A percentile compares a stretch with the other conserved stretches of the same genome.
Conservation (phyloP, 202 grass and related monocot genomes). For the Eragrostis tef region DNA sequence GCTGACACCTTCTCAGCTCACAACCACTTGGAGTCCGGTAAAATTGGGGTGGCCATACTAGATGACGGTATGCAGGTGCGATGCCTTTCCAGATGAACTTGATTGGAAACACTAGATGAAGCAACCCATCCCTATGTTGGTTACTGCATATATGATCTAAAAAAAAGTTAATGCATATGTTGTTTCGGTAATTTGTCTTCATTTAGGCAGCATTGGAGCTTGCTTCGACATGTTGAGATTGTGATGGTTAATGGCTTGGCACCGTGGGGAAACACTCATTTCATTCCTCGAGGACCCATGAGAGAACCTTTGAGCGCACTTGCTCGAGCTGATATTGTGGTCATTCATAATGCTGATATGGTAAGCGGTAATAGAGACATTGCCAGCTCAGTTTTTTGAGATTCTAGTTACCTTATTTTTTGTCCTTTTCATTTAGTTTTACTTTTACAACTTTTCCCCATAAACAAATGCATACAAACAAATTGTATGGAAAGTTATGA, state of each 20-base stretch:
- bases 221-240: conserved; percentile 76
- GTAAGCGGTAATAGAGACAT: conserved; percentile 41
- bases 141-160: neutral
- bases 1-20: neutral
- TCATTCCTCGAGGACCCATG: conserved; percentile 81
- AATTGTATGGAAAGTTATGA: neutral
- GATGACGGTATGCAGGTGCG: conserved; percentile 94
- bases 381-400: neutral
- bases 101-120: neutral
- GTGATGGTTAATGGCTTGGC: conserved; percentile 78
- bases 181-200: neutral
- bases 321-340: conserved; percentile 69
- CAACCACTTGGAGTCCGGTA: conserved; percentile 26
- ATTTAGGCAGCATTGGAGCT: conserved; percentile 72
- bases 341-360: conserved; percentile 79
- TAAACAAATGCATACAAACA: too few species aligned
- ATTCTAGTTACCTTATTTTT: conserved; percentile 14
- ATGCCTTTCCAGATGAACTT: conserved; percentile 4
- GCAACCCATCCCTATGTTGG: neutral
- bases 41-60: conserved; percentile 74
- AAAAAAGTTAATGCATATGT: neutral
- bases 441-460: neutral
- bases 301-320: conserved; percentile 73
- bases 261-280: conserved; percentile 71
- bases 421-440: neutral